phyloP scores from a whole-genome alignment of 257 asterid genomes.

The Buddleja alternifolia region DNA sequence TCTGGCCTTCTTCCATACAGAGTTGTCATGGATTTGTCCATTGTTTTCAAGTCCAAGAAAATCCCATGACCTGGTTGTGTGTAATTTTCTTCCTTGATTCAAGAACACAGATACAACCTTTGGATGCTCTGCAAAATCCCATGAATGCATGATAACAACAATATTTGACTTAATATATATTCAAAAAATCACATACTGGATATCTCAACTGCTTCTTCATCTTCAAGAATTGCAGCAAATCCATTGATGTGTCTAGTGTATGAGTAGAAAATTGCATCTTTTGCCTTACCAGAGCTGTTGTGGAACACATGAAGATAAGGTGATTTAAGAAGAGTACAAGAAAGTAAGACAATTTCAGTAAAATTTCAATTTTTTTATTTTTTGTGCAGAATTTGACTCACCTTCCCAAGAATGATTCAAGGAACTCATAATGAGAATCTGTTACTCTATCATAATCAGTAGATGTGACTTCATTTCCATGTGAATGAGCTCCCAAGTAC shows the following conservation, averaged over 20 bases:
- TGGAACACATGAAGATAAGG: slow-evolving; percentile 16
- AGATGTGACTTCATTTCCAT: slow-evolving; percentile 52
- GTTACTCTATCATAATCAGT: slow-evolving; percentile 65
- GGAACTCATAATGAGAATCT: slow-evolving; percentile 70
- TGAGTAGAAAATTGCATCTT: slow-evolving; percentile 79
- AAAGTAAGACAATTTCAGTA: not conserved
- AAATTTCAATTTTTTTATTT: not conserved
- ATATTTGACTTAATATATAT: not conserved
- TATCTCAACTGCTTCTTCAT: slow-evolving; percentile 57
- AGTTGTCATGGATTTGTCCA: slow-evolving; percentile 50
- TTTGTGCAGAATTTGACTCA: slow-evolving; percentile 24
- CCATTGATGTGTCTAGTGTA: slow-evolving; percentile 91
- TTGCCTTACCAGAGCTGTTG: slow-evolving; percentile 66
- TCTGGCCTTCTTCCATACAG: slow-evolving; percentile 85
- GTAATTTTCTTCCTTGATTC: slow-evolving; percentile 74
- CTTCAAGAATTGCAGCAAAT: slow-evolving; percentile 87
- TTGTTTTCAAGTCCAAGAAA: slow-evolving; percentile 70
- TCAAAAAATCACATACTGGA: slow-evolving; percentile 52
- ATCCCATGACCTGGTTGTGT: slow-evolving; percentile 97
- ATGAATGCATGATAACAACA: not conserved
- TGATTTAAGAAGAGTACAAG: not conserved
- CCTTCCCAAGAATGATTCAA: slow-evolving; percentile 87
- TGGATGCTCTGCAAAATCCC: slow-evolving; percentile 61
- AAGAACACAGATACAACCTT: slow-evolving; percentile 77
- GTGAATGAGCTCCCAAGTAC: slow-evolving; percentile 90